Evolutionary conservation across 2,329 filamentous ascomycete species (phyloP).

Genomic region (Fonsecaea monophora): DNA sequence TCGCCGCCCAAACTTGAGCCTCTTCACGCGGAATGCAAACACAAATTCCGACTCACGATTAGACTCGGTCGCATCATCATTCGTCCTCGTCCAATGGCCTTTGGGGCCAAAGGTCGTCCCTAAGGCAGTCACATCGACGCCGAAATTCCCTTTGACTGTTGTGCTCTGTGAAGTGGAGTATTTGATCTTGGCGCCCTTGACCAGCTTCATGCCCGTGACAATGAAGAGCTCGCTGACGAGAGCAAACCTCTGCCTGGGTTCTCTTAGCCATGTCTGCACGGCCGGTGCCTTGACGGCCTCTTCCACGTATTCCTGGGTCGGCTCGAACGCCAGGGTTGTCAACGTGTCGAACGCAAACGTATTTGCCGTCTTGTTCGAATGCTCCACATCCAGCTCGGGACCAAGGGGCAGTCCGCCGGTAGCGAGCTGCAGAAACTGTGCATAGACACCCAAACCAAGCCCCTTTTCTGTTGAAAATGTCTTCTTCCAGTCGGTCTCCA

Average conservation of each 20-base stretch:
- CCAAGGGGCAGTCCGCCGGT: constrained; percentile 38
- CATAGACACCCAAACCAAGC: constrained; percentile 42
- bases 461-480: constrained; percentile 41
- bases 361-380: constrained; percentile 37
- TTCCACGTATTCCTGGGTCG: constrained; percentile 41
- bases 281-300: constrained; percentile 42
- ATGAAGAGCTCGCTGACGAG: constrained; percentile 38
- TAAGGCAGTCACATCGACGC: constrained; percentile 37
- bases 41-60: constrained; percentile 42
- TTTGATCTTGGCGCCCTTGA: constrained; percentile 42
- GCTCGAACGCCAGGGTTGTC: constrained; percentile 43
- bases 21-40: constrained; percentile 42
- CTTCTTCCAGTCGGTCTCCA: constrained; percentile 44
- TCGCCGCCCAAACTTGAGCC: constrained; percentile 40
- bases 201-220: constrained; percentile 43
- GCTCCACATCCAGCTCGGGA: constrained; percentile 40
- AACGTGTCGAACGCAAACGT: constrained; percentile 42
- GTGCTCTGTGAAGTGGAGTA: constrained; percentile 40
- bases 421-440: constrained; percentile 44
- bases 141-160: constrained; percentile 37
- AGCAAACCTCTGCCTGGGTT: constrained; percentile 41
- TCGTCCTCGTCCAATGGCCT: constrained; percentile 40
- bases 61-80: constrained; percentile 40
- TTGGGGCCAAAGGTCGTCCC: constrained; percentile 41
- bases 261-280: constrained; percentile 41